Evolutionary conservation across 2,329 filamentous ascomycete genomes (phyloP).

Genomic region (Fusarium sp.): DNA sequence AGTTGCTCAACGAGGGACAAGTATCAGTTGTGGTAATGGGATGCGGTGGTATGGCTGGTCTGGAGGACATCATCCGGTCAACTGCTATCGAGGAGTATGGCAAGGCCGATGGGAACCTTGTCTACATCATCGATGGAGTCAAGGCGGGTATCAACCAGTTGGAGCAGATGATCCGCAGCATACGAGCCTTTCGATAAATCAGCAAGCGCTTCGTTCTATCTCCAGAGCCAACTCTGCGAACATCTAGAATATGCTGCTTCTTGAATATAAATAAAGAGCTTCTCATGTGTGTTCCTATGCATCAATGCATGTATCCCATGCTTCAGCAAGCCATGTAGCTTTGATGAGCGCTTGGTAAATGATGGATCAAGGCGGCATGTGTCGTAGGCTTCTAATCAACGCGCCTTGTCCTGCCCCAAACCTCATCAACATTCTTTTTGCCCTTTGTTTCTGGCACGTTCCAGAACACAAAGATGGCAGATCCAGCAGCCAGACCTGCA

Average conservation of each 20-base stretch:
- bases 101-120: slow-evolving; percentile 62
- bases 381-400: slow-evolving; percentile 57
- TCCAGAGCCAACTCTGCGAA: slow-evolving; percentile 15
- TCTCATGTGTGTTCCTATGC: background rate
- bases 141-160: slow-evolving; percentile 75
- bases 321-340: background rate
- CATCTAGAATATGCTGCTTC: slow-evolving; percentile 8
- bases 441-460: slow-evolving; percentile 90
- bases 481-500: slow-evolving; percentile 76
- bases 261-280: slow-evolving; percentile 5
- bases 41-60: slow-evolving; percentile 90
- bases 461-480: slow-evolving; percentile 78
- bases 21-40: slow-evolving; percentile 83
- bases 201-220: slow-evolving; percentile 11
- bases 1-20: slow-evolving; percentile 68
- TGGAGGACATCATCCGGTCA: slow-evolving; percentile 80
- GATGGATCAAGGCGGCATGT: background rate
- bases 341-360: background rate
- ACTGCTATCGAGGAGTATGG: slow-evolving; percentile 76
- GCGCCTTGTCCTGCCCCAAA: slow-evolving; percentile 81
- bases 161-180: slow-evolving; percentile 65
- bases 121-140: slow-evolving; percentile 85
- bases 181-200: slow-evolving; percentile 54
- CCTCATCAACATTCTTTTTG: slow-evolving; percentile 85
- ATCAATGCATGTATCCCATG: background rate